Evolutionary conservation across 768 basidiomycete species (phyloP).

Genomic region (Collybia nuda): DNA sequence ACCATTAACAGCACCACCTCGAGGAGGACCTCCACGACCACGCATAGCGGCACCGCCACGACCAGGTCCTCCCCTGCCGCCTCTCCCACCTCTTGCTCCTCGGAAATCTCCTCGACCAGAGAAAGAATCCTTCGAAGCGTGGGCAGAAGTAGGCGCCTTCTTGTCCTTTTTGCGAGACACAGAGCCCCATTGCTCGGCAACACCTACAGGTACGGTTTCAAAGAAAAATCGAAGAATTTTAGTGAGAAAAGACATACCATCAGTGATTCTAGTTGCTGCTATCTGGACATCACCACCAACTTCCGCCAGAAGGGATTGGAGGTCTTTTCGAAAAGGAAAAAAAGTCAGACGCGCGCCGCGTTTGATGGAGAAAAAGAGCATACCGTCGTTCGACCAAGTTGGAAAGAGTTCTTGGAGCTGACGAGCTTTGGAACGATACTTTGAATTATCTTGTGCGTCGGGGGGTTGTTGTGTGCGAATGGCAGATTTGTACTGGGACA

Average conservation of each 20-base stretch:
- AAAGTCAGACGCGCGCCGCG: slow-evolving; percentile 23
- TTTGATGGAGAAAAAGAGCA: slow-evolving; percentile 11
- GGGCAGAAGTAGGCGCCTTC: slow-evolving; percentile 47
- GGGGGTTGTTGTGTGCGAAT: slow-evolving; percentile 36
- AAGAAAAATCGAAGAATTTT: slow-evolving; percentile 9
- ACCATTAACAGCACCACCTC: slow-evolving; percentile 41
- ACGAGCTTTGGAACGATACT: slow-evolving; percentile 52
- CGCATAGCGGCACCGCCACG: slow-evolving; percentile 49
- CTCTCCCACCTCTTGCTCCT: slow-evolving; percentile 59
- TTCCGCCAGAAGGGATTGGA: slow-evolving; percentile 67
- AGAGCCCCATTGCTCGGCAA: slow-evolving; percentile 78
- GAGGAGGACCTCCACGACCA: slow-evolving; percentile 49
- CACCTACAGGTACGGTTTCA: slow-evolving; percentile 44
- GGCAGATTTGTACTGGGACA: slow-evolving; percentile 56
- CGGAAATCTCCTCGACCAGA: slow-evolving; percentile 53
- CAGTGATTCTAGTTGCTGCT: slow-evolving; percentile 73
- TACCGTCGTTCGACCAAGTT: slow-evolving; percentile 69
- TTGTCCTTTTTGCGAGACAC: slow-evolving; percentile 89
- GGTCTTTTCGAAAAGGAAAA: slow-evolving; percentile 42
- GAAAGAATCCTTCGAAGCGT: slow-evolving; percentile 53
- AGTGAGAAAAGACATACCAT: slow-evolving; percentile 46
- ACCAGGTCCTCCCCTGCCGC: slow-evolving; percentile 60
- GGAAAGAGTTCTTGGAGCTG: slow-evolving; percentile 76
- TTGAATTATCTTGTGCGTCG: slow-evolving; percentile 34
- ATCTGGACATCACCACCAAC: slow-evolving; percentile 66